Base-by-base conservation (phyloP, 2,329 filamentous ascomycete genomes). In the Akanthomyces uredinophilus region DNA sequence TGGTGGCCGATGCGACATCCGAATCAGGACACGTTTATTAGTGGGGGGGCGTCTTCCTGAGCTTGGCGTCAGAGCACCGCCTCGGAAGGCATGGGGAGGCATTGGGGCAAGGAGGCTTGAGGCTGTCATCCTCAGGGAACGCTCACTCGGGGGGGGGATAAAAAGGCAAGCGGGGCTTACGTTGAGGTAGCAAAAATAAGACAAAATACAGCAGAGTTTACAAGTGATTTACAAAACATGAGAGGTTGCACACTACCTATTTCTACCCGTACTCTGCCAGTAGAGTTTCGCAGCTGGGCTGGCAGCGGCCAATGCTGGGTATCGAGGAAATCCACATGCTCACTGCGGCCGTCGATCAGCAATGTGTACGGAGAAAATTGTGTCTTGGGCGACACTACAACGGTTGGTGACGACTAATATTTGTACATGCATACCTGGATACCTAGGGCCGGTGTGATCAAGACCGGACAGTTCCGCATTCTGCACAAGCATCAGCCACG, bases 11-110 rank as follows among this genome's bases (percentile, higher is more conserved):
- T n/a, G 50, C 6, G 32, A 35, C 4, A 35, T 35, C 10, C n/a
- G 46, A 62, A 58, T 62, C 54, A 62, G 60, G 60, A 62, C 60
- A 62, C 60, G 60, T 62, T 62, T 54, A 18, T 41, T 43, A 32
- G 60, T 60, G 60, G 60, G 52, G 52, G 24, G 44, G n/a, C 37
- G 18, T 27, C 43, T 27, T 59, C 20, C 41, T 32, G 44, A 57
- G 39, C 27, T 13, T 14, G 24, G 32, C 32, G 32, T 11, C 32
- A 5, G 7, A 5, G 7, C 32, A n/a, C 11, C 32, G 32, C 32
- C 32, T 35, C 7, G 32, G n/a, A n/a, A n/a, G n/a, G n/a, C n/a
- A n/a, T n/a, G n/a, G n/a, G n/a, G n/a, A 35, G 7, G 32, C 10
- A 35, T 11, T 5, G 32, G 32, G 32, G 32, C 10, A 35, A 8